Base-by-base conservation (phyloP, 2,329 filamentous ascomycete genomes). In the Epichloe uncinata region DNA sequence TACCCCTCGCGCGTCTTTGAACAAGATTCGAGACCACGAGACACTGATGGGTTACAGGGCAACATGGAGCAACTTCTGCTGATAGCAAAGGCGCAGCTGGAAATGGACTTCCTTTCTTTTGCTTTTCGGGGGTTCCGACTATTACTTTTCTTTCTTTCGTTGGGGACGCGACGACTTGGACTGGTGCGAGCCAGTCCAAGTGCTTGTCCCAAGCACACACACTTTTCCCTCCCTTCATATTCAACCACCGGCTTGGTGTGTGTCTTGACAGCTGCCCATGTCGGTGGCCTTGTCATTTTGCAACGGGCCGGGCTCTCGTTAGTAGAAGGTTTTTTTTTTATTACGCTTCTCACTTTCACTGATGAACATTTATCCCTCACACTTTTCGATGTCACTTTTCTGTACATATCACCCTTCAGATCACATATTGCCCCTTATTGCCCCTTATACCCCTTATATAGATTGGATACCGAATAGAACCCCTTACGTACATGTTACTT, bases 1-100 rank as follows among this genome's bases (percentile, higher is more conserved):
- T 50, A 50, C 49, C 49, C 49, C 49, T 50, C 49, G 49, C 30
- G 38, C 26, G 37, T 50, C 12, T 11, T 38, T 46, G 44, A 41
- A 34, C 18, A 50, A 46, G 15, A 7, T n/a, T 42, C 40, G 36
- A 42, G 12, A 30, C 5, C 2, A 11, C 43, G 43, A 47, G 38
- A 41, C 18, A 42, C n/a, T 18, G n/a, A 36, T 42, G 46, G 46
- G 43, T 36, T 42, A 33, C 20, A 22, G 30, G 36, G 38, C 15
- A 42, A 16, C 12, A 26, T 37, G 15, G 20, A 49, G 15, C 15
- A 22, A 26, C 18, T 44, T 44, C 4, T 26, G 34, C 35, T 36
- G 47, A n/a, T 38, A 45, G 43, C 37, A 46, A 45, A 36, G 49
- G 49, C 49, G 49, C 44, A 50, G 42, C 38, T 26, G 48, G 48